Percentiles rank a stretch among this genome's conserved stretches.
Conservation (phyloP, 441 rosid species). For the Erodium texanum region DNA sequence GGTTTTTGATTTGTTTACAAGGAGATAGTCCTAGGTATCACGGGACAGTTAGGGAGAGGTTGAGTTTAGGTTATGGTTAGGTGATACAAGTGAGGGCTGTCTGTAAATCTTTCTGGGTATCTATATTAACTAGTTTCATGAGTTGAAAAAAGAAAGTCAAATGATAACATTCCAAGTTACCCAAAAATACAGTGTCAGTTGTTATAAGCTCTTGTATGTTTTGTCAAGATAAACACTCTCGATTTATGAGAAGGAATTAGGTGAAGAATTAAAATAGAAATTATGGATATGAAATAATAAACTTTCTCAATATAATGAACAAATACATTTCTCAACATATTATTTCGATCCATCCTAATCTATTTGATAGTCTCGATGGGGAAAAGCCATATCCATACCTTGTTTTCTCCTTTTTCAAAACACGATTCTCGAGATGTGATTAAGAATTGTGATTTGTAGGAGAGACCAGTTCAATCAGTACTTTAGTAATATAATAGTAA, state of each 20-base stretch:
- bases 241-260: too few species aligned
- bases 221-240: too few species aligned
- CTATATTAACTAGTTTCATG: neutral
- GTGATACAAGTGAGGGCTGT: neutral
- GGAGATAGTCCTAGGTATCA: neutral
- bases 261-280: too few species aligned
- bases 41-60: slow-evolving; percentile 1
- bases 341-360: neutral
- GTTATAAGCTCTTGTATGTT: too few species aligned
- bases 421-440: too few species aligned
- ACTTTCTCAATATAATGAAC: too few species aligned
- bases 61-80: slow-evolving; percentile 1
- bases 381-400: neutral
- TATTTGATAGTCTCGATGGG: neutral
- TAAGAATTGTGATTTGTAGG: neutral
- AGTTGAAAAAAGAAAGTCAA: neutral
- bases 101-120: neutral
- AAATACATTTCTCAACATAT: too few species aligned
- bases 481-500: neutral
- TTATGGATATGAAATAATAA: too few species aligned
- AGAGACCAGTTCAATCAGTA: neutral
- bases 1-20: neutral
- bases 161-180: too few species aligned
- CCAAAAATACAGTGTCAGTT: neutral
- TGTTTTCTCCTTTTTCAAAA: too few species aligned